Base-by-base conservation (phyloP, 345 rosid genomes). In the Kernera saxatilis region DNA sequence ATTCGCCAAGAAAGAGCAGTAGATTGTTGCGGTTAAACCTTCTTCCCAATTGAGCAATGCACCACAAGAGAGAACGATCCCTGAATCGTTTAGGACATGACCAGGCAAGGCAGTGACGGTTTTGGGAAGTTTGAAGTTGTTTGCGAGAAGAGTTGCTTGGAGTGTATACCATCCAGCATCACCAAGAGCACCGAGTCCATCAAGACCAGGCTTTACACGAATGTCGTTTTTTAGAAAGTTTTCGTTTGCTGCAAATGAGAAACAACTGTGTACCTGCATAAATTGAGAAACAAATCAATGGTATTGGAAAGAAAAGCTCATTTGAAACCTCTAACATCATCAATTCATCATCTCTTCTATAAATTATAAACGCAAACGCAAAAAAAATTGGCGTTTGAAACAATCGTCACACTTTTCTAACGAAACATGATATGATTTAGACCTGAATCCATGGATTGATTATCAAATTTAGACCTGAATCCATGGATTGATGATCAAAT, bases 111-210 rank as follows among this genome's bases (percentile, higher is more conserved):
- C 92, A 2, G 72, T 56, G 1, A 85, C 86, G 0, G 82, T 83
- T 72, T 83, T 83, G 0, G 97, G 98, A 23, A 90, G 84, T 56
- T 90, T 80, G 64, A 84, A 88, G 70, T 85, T 79, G 56, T 80
- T 80, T 3, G 72, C 88, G 72, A 83, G 84, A 51, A 93, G 78
- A 73, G 76, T 74, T 25, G 89, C 77, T 72, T 89, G 77, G 66
- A 86, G 75, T 43, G 86, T 68, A 66, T 93, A 93, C 98, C 98
- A 93, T 23, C 98, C 97, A n/a, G 84, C 79, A 50, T 93, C 98
- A 7, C 97, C 98, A 0, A 93, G 90, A 5, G 93, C 84, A 19
- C 98, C 98, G 2, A 84, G 96, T 10, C 83, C 82, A 40, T 93
- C 97, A 0, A 93, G 97, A 50, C 88, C 87, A 19, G 93, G 92